These are phyloP conservation scores for Phoma sp. DNA, from an alignment of 2,329 filamentous ascomycete species.

Conservation along the genomic window DNA sequence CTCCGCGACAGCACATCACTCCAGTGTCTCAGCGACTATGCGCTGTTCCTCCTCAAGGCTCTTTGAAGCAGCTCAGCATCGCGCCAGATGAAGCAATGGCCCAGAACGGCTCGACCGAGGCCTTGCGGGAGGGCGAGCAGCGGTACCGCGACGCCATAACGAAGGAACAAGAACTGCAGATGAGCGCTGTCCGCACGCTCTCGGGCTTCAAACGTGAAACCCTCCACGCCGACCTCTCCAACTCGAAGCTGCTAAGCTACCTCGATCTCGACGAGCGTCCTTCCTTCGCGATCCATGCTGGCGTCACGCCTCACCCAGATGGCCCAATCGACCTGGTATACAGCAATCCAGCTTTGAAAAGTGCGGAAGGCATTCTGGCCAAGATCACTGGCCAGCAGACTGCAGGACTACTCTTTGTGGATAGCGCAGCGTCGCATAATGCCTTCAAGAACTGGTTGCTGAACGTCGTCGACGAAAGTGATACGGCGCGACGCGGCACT, in stretches of 20 bases:
- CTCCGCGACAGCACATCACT: neutral
- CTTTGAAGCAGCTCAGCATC: neutral
- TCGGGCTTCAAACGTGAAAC: slow-evolving; percentile 14
- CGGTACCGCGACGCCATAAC: slow-evolving; percentile 14
- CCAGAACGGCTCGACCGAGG: neutral
- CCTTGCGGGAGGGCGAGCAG: slow-evolving; percentile 2
- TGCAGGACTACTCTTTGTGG: slow-evolving; percentile 19
- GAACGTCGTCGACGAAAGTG: slow-evolving; percentile 15
- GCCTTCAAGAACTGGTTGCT: slow-evolving; percentile 39
- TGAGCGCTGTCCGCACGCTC: slow-evolving; percentile 13
- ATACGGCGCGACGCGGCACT: slow-evolving; percentile 17
- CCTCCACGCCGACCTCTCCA: slow-evolving; percentile 9
- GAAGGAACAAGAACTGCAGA: slow-evolving; percentile 9
- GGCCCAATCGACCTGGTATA: slow-evolving; percentile 29
- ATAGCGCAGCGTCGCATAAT: slow-evolving; percentile 21
- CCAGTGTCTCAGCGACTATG: neutral
- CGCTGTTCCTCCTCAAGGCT: neutral
- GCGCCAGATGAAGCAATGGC: slow-evolving; percentile 9
- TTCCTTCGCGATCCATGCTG: slow-evolving; percentile 29
- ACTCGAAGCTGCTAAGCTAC: slow-evolving; percentile 26
- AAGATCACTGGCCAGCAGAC: slow-evolving; percentile 27
- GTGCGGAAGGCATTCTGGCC: slow-evolving; percentile 21
- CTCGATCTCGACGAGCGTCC: slow-evolving; percentile 34
- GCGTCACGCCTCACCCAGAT: slow-evolving; percentile 10
- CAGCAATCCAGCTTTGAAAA: slow-evolving; percentile 33